Conservation (phyloP, 495 filamentous ascomycete genomes). For the Podospora didyma region DNA sequence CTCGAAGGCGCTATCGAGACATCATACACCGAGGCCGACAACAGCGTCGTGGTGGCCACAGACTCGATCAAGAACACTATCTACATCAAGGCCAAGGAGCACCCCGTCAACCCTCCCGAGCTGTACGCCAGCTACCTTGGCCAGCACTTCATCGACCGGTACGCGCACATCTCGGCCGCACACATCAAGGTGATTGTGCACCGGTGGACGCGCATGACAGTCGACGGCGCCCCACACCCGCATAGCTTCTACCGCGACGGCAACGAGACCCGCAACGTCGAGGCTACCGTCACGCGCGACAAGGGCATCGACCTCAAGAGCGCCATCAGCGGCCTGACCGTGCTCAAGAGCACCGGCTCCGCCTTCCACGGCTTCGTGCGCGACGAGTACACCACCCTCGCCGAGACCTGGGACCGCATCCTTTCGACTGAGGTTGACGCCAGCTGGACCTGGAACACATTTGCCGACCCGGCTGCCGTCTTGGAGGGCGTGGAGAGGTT, state of each 20-base stretch:
- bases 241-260: conserved; percentile 93
- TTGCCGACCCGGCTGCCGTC: conserved; percentile 65
- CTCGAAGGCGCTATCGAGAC: conserved; percentile 87
- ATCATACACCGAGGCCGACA: conserved; percentile 92
- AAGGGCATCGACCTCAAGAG: conserved; percentile 67
- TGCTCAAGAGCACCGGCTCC: conserved; percentile 96
- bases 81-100: conserved; percentile 89
- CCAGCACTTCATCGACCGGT: conserved; percentile 82
- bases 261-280: conserved; percentile 76
- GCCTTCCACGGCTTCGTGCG: conserved; percentile 91
- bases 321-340: conserved; percentile 68
- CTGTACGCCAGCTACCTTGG: conserved; percentile 81
- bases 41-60: conserved; percentile 91
- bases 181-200: conserved; percentile 78
- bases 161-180: conserved; percentile 79
- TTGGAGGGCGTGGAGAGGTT: conserved; percentile 61
- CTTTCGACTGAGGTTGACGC: conserved; percentile 88
- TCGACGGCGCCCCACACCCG: conserved; percentile 90
- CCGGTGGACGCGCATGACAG: conserved; percentile 84
- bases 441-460: conserved; percentile 77
- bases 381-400: conserved; percentile 87
- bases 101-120: conserved; percentile 90
- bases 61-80: conserved; percentile 98
- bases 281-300: conserved; percentile 50
- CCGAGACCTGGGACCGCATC: conserved; percentile 91